Evolutionary conservation across 768 basidiomycete genomes (phyloP).

Genomic region (Leccinum obscurum): DNA sequence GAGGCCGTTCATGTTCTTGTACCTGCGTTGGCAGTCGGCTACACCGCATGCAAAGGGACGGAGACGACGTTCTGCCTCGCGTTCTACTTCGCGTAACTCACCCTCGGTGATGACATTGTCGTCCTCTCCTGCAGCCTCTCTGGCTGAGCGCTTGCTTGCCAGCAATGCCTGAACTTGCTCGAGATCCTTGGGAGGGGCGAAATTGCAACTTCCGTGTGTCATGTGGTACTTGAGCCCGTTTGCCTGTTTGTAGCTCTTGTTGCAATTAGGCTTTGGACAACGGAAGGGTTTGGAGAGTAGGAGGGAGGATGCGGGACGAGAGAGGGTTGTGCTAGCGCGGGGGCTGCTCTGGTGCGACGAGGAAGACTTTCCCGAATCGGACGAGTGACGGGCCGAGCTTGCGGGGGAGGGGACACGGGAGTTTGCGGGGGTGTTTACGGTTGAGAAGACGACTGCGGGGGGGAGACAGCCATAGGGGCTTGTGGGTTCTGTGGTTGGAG

Average conservation of each 20-base stretch:
- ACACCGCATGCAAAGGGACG: constrained; percentile 90
- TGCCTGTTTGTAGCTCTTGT: constrained; percentile 95
- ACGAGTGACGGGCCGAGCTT: constrained; percentile 24
- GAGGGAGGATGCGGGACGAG: constrained; percentile 56
- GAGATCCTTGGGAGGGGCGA: constrained; percentile 84
- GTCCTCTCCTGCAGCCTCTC: constrained; percentile 44
- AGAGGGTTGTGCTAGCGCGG: constrained; percentile 47
- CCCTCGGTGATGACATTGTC: constrained; percentile 51
- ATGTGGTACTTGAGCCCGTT: constrained; percentile 95
- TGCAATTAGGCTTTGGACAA: constrained; percentile 94
- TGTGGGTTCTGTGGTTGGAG: constrained; percentile 33
- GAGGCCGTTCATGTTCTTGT: constrained; percentile 99
- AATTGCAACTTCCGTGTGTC: constrained; percentile 91
- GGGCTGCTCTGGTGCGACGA: constrained; percentile 30
- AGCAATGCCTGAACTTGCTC: constrained; percentile 75
- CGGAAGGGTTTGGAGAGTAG: constrained; percentile 83
- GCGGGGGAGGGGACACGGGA: constrained; percentile 43
- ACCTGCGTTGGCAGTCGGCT: constrained; percentile 81
- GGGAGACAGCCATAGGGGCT: constrained; percentile 54
- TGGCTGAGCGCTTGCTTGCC: constrained; percentile 43
- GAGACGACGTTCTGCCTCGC: constrained; percentile 80
- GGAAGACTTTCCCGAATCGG: constrained; percentile 24
- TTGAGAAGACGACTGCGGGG: constrained; percentile 62
- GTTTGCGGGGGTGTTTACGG: constrained; percentile 44
- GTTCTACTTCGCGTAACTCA: constrained; percentile 71